Conservation (phyloP, 495 filamentous ascomycete species). For the Cercophora newfieldiana region DNA sequence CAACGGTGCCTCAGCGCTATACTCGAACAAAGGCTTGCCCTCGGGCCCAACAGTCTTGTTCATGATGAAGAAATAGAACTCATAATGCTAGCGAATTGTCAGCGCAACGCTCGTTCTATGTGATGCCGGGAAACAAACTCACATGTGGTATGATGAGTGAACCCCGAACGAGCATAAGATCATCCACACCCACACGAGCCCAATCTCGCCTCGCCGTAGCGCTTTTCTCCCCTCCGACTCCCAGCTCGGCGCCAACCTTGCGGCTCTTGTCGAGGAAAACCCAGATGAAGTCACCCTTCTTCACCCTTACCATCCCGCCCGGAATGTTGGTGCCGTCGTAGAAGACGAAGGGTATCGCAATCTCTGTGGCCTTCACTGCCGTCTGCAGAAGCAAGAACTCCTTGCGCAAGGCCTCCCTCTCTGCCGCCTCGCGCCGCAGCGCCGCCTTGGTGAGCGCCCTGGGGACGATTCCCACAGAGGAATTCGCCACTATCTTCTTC, state of each 20-base stretch:
- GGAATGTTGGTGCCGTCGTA: conserved; percentile 98
- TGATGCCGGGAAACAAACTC: conserved; percentile 39
- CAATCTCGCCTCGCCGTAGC: conserved; percentile 74
- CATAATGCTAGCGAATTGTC: conserved; percentile 69
- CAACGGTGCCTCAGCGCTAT: conserved; percentile 52
- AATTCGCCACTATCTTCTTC: conserved; percentile 63
- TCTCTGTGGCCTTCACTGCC: conserved; percentile 83
- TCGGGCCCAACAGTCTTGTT: conserved; percentile 76
- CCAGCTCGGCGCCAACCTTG: conserved; percentile 83
- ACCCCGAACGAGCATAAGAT: conserved; percentile 89
- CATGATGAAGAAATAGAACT: conserved; percentile 94
- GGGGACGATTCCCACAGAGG: conserved; percentile 66
- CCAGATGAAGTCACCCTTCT: conserved; percentile 91
- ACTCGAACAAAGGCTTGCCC: conserved; percentile 75
- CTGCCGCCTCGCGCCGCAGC: conserved; percentile 74
- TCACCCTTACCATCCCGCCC: conserved; percentile 75
- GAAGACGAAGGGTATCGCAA: conserved; percentile 93
- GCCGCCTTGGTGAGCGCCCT: conserved; percentile 85
- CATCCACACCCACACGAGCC: conserved; percentile 93
- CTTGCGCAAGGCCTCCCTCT: conserved; percentile 77
- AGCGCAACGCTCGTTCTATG: conserved; percentile 20
- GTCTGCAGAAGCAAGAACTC: conserved; percentile 85
- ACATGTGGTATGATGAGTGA: conserved; percentile 95
- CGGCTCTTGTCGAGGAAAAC: conserved; percentile 86
- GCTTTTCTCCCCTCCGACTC: conserved; percentile 62